Conservation (phyloP, 495 filamentous ascomycete species). For the Penicillium salamii region DNA sequence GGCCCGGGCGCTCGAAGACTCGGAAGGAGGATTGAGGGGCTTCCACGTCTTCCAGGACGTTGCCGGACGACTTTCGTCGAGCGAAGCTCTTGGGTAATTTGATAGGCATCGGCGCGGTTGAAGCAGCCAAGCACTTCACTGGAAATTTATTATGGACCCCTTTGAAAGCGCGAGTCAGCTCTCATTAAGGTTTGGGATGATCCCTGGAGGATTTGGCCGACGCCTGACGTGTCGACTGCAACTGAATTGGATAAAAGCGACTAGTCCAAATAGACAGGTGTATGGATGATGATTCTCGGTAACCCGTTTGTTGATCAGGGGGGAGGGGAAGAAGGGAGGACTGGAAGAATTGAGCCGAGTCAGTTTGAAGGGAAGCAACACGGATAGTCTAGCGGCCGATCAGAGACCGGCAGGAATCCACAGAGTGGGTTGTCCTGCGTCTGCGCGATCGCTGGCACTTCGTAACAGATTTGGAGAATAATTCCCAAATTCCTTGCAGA, state of each 20-base stretch:
- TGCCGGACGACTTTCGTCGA: conserved; percentile 66
- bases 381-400: conserved; percentile 27
- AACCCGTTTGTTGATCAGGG: neutral
- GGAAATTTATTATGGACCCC: conserved; percentile 1
- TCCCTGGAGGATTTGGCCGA: neutral
- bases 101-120: conserved; percentile 57
- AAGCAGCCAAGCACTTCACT: neutral
- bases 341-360: conserved; percentile 13
- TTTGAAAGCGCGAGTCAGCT: conserved; percentile 5
- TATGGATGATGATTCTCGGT: neutral
- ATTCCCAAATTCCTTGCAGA: conserved; percentile 8
- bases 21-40: conserved; percentile 52
- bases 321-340: neutral
- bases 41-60: conserved; percentile 57
- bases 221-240: conserved; percentile 26
- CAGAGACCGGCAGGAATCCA: conserved; percentile 25
- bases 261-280: conserved; percentile 14
- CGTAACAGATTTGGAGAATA: conserved; percentile 6
- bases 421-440: conserved; percentile 16
- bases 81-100: conserved; percentile 64
- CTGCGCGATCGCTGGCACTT: conserved; percentile 14
- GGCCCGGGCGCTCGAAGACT: conserved; percentile 56
- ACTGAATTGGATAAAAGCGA: conserved; percentile 15
- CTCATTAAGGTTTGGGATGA: conserved; percentile 11
- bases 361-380: conserved; percentile 8